phyloP scores from a whole-genome alignment of 305 asterid genomes.

The Solanum hybrid region DNA sequence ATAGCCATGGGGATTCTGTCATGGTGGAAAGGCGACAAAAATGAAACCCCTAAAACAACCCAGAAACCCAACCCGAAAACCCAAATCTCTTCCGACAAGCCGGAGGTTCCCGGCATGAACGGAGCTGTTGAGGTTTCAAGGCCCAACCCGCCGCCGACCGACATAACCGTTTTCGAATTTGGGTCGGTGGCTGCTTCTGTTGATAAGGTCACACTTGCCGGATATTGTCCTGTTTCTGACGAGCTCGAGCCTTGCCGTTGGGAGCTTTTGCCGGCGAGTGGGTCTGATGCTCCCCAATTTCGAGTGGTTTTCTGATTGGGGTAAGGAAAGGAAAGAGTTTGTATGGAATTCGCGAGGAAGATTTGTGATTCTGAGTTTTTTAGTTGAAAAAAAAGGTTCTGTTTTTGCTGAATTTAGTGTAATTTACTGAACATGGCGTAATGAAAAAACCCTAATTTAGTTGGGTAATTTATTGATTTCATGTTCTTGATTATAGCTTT shows the following conservation, averaged over 20 bases:
- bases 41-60: neutral
- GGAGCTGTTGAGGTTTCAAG: slow-evolving; percentile 79
- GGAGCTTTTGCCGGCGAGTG: slow-evolving; percentile 83
- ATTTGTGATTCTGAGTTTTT: neutral
- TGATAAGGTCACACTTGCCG: slow-evolving; percentile 85
- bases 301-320: slow-evolving; percentile 68
- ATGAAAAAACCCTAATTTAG: neutral
- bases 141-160: slow-evolving; percentile 29
- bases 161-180: slow-evolving; percentile 71
- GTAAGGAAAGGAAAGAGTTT: neutral
- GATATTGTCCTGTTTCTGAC: slow-evolving; percentile 85
- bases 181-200: slow-evolving; percentile 76
- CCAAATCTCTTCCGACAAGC: slow-evolving; percentile 18
- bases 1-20: slow-evolving; percentile 15
- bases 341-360: neutral
- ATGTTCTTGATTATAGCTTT: neutral
- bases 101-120: slow-evolving; percentile 57
- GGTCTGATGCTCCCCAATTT: slow-evolving; percentile 79
- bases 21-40: slow-evolving; percentile 14
- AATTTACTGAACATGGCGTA: neutral
- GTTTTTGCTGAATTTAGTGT: neutral
- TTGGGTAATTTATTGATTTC: neutral
- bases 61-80: slow-evolving; percentile 25
- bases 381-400: neutral
- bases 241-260: slow-evolving; percentile 92